A percentile compares a stretch with the other conserved stretches of the same genome.
Conservation (phyloP, 306 rosid genomes). For the Begonia masoniana region DNA sequence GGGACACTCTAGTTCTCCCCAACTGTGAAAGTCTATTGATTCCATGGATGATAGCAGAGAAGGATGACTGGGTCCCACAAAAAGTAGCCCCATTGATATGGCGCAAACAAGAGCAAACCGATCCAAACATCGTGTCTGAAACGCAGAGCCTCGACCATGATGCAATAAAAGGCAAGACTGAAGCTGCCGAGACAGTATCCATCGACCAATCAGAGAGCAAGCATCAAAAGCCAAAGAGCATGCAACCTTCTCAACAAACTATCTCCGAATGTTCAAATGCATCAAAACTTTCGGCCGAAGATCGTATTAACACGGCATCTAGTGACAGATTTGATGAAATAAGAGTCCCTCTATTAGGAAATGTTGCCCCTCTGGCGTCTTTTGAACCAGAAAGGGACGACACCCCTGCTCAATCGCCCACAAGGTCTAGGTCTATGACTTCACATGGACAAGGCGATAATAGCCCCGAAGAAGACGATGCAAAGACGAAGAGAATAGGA, state of each 20-base stretch:
- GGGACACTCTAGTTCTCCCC: constrained; percentile 72
- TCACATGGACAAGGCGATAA: constrained; percentile 14
- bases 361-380: constrained; percentile 19
- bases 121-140: constrained; percentile 23
- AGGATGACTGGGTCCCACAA: constrained; percentile 76
- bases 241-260: constrained; percentile 21
- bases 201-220: constrained; percentile 22
- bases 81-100: constrained; percentile 70
- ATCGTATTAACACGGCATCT: constrained; percentile 8
- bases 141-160: constrained; percentile 14
- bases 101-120: constrained; percentile 53
- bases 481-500: constrained; percentile 48
- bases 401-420: constrained; percentile 18
- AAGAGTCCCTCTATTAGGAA: constrained; percentile 35
- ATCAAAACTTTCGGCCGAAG: constrained; percentile 11
- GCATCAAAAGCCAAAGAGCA: constrained; percentile 9
- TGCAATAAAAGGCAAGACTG: constrained; percentile 24
- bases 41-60: constrained; percentile 87
- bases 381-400: constrained; percentile 22
- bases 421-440: constrained; percentile 7
- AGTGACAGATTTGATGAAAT: constrained; percentile 22
- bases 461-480: constrained; percentile 30
- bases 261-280: constrained; percentile 29
- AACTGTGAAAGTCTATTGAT: constrained; percentile 53
- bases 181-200: constrained; percentile 22